Conservation (phyloP, 2,329 filamentous ascomycete genomes). For the Diaporthe ampelina region DNA sequence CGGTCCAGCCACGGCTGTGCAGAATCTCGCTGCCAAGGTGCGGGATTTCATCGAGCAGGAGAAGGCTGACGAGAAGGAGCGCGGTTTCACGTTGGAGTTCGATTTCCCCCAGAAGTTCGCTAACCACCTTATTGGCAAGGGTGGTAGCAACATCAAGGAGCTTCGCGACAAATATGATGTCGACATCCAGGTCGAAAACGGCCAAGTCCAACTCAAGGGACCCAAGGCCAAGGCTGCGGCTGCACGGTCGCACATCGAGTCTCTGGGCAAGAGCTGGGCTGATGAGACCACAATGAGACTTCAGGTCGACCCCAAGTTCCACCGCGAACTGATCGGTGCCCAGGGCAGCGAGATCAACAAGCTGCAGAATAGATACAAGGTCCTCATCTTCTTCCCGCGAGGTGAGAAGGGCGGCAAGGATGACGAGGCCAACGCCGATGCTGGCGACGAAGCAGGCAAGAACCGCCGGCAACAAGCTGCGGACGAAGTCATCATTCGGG, state of each 20-base stretch:
- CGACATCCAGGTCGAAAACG: conserved; percentile 90
- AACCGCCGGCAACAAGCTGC: conserved; percentile 79
- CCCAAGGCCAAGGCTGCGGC: conserved; percentile 94
- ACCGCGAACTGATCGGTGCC: conserved; percentile 92
- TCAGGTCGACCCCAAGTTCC: conserved; percentile 94
- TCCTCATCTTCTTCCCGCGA: conserved; percentile 93
- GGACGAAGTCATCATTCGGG: conserved; percentile 92
- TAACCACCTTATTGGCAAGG: conserved; percentile 83
- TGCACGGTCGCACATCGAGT: conserved; percentile 85
- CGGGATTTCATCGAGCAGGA: conserved; percentile 86
- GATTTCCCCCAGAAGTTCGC: conserved; percentile 96
- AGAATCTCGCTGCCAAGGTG: conserved; percentile 80
- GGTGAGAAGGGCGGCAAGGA: conserved; percentile 75
- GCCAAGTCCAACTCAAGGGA: conserved; percentile 95
- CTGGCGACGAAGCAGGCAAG: conserved; percentile 76
- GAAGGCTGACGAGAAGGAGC: conserved; percentile 93
- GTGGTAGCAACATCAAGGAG: conserved; percentile 76
- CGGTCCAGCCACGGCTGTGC: conserved; percentile 81
- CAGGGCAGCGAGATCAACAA: conserved; percentile 91
- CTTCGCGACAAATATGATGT: conserved; percentile 77
- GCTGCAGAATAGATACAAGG: conserved; percentile 91
- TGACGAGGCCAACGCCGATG: conserved; percentile 79
- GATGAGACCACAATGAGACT: conserved; percentile 90
- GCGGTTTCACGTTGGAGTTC: conserved; percentile 87
- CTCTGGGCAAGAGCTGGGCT: conserved; percentile 84